Evolutionary conservation across 2,329 filamentous ascomycete genomes (phyloP).

Genomic region (Fusarium subglutinans): DNA sequence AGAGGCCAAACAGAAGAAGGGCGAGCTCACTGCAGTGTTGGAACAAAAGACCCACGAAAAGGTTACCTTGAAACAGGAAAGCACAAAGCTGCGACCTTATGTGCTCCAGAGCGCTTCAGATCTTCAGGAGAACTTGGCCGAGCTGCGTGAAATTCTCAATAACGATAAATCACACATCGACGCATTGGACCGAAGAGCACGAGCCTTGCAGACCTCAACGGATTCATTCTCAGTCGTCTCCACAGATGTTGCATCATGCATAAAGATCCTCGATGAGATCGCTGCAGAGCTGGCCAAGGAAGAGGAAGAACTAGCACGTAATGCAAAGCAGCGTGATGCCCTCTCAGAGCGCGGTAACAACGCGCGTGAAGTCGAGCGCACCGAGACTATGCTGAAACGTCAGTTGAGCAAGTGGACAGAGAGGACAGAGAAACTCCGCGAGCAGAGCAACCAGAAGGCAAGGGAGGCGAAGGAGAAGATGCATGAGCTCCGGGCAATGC

Average conservation of each 20-base stretch:
- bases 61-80: constrained; percentile 81
- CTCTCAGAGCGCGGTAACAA: constrained; percentile 89
- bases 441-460: constrained; percentile 83
- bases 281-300: constrained; percentile 86
- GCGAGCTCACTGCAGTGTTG: constrained; percentile 74
- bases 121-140: constrained; percentile 82
- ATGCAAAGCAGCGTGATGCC: constrained; percentile 83
- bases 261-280: constrained; percentile 89
- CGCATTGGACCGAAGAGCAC: constrained; percentile 82
- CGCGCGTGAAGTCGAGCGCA: constrained; percentile 89
- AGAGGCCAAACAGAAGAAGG: constrained; percentile 82
- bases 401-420: constrained; percentile 88
- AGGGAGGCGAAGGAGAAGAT: constrained; percentile 85
- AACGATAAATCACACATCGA: constrained; percentile 88
- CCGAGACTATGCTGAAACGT: constrained; percentile 82
- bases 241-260: constrained; percentile 86
- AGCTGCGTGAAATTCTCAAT: constrained; percentile 80
- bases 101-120: constrained; percentile 87
- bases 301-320: constrained; percentile 86
- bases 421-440: constrained; percentile 83
- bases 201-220: constrained; percentile 88
- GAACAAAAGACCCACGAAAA: constrained; percentile 77
- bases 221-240: constrained; percentile 89
- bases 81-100: constrained; percentile 89
- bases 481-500: constrained; percentile 85